Percentiles rank a stretch among this genome's conserved stretches.
These are phyloP conservation scores for Populus davidiana DNA, from an alignment of 345 rosid species.

Conservation along the genomic window DNA sequence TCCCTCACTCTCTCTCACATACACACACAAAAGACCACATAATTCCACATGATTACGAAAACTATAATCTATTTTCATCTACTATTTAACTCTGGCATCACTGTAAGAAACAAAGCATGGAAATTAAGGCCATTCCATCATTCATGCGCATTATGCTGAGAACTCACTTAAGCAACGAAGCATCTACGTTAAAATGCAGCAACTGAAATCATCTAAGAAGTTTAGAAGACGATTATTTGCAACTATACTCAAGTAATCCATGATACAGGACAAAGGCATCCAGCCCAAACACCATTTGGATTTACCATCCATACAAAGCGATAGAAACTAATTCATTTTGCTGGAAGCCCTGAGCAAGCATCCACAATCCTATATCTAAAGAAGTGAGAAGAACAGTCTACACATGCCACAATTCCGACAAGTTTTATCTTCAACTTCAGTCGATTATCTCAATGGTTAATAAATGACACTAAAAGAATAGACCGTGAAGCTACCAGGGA, in stretches of 20 bases:
- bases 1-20: too few relatives aligned
- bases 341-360: not conserved
- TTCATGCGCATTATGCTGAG: not conserved
- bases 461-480: not conserved
- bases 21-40: too few relatives aligned
- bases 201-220: not conserved
- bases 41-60: too few relatives aligned
- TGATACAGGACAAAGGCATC: not conserved
- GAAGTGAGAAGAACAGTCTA: not conserved
- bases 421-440: not conserved
- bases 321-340: not conserved
- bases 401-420: not conserved
- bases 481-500: not conserved
- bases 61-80: not conserved
- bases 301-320: not conserved
- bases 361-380: not conserved
- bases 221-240: not conserved
- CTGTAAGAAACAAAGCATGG: not conserved
- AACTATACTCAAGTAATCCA: not conserved
- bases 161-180: not conserved
- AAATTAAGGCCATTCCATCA: not conserved
- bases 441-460: not conserved
- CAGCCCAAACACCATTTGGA: not conserved
- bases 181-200: not conserved
- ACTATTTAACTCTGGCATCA: not conserved